A percentile compares a stretch with the other conserved stretches of the same genome.
Evolutionary conservation across 2,329 filamentous ascomycete species (phyloP).

Genomic region (Diaporthe eres): DNA sequence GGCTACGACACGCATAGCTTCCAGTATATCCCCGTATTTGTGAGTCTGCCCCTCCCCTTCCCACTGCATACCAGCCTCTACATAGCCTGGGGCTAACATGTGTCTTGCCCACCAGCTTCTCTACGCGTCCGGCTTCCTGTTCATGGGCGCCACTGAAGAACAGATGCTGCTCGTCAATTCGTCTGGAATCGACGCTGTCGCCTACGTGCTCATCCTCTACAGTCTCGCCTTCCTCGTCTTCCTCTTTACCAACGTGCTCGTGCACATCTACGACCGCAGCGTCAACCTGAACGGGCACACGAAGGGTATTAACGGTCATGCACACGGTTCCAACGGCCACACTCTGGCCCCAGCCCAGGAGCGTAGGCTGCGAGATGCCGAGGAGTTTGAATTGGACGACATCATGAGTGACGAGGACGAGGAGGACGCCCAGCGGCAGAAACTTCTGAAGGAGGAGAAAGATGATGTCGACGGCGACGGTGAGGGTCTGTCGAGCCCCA

Average conservation of each 20-base stretch:
- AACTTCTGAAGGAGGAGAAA: constrained; percentile 52
- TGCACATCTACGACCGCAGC: constrained; percentile 83
- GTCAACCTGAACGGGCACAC: constrained; percentile 53
- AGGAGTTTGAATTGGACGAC: constrained; percentile 94
- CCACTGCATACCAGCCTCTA: too few relatives aligned
- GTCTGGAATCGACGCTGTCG: constrained; percentile 86
- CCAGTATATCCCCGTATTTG: constrained; percentile 68
- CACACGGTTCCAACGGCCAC: constrained; percentile 30
- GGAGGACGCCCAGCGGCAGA: constrained; percentile 56
- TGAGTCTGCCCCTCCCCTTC: constrained; percentile 56
- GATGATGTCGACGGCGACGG: constrained; percentile 45
- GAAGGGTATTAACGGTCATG: constrained; percentile 57
- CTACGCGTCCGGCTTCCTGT: constrained; percentile 93
- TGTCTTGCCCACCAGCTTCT: constrained; percentile 72
- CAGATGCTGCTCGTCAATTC: constrained; percentile 86
- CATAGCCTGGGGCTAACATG: constrained; percentile 39
- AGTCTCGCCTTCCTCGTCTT: constrained; percentile 92
- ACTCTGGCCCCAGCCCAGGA: constrained; percentile 56
- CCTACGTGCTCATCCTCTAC: constrained; percentile 93
- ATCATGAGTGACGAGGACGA: constrained; percentile 87
- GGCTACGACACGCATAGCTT: constrained; percentile 77
- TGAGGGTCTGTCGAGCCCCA: constrained; percentile 60
- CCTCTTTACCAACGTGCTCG: constrained; percentile 89
- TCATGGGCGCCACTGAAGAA: constrained; percentile 98
- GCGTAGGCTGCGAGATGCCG: constrained; percentile 79